Evolutionary conservation across 2,329 filamentous ascomycete species (phyloP), one percentile per base, ranked within the genome.

Genomic region (Elsinoe arachidis): DNA sequence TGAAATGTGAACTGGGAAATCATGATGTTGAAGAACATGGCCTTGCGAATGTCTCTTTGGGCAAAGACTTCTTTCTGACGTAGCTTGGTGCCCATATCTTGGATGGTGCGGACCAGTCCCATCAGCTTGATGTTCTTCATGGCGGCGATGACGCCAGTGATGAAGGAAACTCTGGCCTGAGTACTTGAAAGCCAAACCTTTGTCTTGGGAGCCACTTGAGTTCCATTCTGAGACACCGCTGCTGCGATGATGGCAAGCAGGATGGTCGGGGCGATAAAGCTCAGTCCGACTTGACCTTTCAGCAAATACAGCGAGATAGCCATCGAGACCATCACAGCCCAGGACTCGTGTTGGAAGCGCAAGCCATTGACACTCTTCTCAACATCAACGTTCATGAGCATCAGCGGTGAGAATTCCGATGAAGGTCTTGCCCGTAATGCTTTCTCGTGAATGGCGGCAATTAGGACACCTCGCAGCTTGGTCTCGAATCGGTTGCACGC

Each of bases 331-430:
- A 60, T 39, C 2, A 58, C 47, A 1, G 64, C 62, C 66, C 66
- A 68, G 21, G 67, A 59, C 37, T 68, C 64, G 51, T 67, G 63
- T 34, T 66, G 58, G 17, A 57, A 35, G 19, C 59, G 56, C 10
- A 62, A 44, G 7, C 63, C 65, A n/a, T 53, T 49, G 2, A 66
- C 41, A n/a, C 65, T 39, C 41, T 65, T 67, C 43, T 68, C 66
- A 12, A 68, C 65, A 53, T 68, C 66, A 3, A 66, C 65, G 21
- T 66, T 68, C 66, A 68, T 67, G 2, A 67, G 61, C 17, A 66
- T 65, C 5, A 65, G 62, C 7, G 66, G 64, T 4, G 62, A 62
- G 37, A 51, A 59, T 14, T 59, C 44, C 17, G 34, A n/a, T 14
- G 55, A 61, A 1, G 65, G 61, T 35, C 59, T 23, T 14, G 61